Evolutionary conservation across 345 rosid species (phyloP), one percentile per base, ranked within the genome.

Genomic region (Linum usitatissimum): DNA sequence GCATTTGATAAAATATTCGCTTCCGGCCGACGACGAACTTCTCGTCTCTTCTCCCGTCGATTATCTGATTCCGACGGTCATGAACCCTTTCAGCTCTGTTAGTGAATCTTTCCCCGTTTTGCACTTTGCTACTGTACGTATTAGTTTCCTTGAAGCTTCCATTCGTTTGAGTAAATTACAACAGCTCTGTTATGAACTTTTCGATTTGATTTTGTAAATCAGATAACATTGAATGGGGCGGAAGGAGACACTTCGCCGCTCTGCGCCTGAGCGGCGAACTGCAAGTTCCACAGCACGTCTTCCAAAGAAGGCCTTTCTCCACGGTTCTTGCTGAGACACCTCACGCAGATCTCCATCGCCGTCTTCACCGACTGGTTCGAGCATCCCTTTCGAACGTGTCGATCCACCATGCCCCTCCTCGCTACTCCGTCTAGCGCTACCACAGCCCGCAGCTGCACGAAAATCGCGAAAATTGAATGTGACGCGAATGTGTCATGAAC

Each of bases 351-450:
- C 73, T 86, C 97, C 80, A 81, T 80, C 84, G 79, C 78, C 12
- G 99, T 90, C 78, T 80, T 84, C 64, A 87, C 59, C 20, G 99
- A 87, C 66, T 90, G 88, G 51, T 84, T 90, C 12, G 91, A 80
- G 60, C 90, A 87, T 57, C 75, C 67, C 42, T 68, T 87, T 55
- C 64, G 73, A 14, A 90, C 77, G 6, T 79, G 66, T 64, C 85
- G 85, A 76, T 87, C 96, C 18, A 83, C 79, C 39, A 80, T 53
- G 67, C 86, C 82, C 66, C 87, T 80, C 68, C 86, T 77, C 12
- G 80, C 78, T 48, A 66, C 72, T 18, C 75, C 84, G 57, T 86
- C 87, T 1, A 78, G 64, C 39, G 65, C 60, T n/a, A 84, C 12
- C 55, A 80, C 71, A 3, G 78, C 78, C 77, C 82, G 87, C 73